Base-by-base conservation (phyloP, 202 grass and related monocot species). In the Alloteropsis angusta region DNA sequence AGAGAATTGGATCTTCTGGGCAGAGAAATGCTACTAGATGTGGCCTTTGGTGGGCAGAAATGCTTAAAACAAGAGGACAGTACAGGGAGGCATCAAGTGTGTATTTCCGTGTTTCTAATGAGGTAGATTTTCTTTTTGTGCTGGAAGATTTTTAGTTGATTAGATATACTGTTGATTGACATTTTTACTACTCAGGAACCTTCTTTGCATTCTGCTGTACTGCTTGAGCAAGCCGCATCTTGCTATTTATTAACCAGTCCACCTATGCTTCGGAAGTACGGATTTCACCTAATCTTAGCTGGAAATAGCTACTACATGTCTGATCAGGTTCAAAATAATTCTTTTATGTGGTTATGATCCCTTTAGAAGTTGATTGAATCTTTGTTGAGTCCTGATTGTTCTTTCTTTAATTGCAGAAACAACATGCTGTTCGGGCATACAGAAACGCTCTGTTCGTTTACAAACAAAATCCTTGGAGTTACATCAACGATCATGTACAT, bases 11-110 rank as follows among this genome's bases (percentile, higher is more conserved):
- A 76, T 84, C 91, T 8, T 91, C 90, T 62, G 84, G 92, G 41
- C 86, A 95, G 76, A 93, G 96, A 91, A 86, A 96, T 84, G 88
- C 96, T 70, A 84, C 92, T 67, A 99, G 96, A 89, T 96, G 96
- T 82, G 96, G 96, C 17, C 82, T 99, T 60, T 99, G 92, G 96
- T 99, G 92, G 96, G 90, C 96, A 68, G 96, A 99, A 72, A 99
- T 99, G 96, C 92, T 96, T 59, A 96, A 95, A 87, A 82, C 92
- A 57, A 93, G 84, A 63, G 86, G 82, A 41, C 96, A 96, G 16
- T 92, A 88, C 59, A 96, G 79, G 84, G 96, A 99, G 68, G 96
- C 92, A 58, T 90, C 96, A 42, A 88, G 64, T 70, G 86, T 99
- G 50, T 99, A 93, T 93, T 95, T 92, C 58, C 92, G 96, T 38